Evolutionary conservation across 139 green algal genomes (phyloP).

Genomic region (Picochlorum sp.): DNA sequence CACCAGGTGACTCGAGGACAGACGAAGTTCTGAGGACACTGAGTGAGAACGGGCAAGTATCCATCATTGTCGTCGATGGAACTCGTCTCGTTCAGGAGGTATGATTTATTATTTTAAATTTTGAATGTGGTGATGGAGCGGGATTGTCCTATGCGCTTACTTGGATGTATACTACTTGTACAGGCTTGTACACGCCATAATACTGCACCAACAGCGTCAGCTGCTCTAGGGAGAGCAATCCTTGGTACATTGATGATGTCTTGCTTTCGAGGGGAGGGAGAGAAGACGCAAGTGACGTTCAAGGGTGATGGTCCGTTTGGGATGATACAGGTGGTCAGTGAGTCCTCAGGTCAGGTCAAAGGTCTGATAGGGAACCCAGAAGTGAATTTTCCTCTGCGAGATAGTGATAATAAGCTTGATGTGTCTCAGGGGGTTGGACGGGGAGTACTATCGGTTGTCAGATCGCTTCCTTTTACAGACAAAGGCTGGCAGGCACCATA

Average conservation of each 20-base stretch:
- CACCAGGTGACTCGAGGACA: not conserved
- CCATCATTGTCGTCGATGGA: conserved; percentile 53
- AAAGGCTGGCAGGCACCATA: conserved; percentile 34
- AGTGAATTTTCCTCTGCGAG: conserved; percentile 66
- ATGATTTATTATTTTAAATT: conserved; percentile 9
- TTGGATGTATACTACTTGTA: not conserved
- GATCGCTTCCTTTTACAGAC: conserved; percentile 27
- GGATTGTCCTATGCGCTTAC: not conserved
- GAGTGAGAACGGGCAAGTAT: conserved; percentile 50
- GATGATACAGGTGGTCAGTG: conserved; percentile 48
- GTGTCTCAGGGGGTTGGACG: conserved; percentile 63
- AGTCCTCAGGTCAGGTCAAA: conserved; percentile 56
- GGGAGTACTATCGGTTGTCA: conserved; percentile 71
- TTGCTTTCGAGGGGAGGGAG: conserved; percentile 65
- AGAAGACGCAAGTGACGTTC: conserved; percentile 67
- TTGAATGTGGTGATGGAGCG: not conserved
- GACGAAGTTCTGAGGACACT: conserved; percentile 17
- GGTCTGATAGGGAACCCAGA: conserved; percentile 57
- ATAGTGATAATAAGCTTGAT: conserved; percentile 71
- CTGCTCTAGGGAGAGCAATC: conserved; percentile 72
- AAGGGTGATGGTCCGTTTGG: conserved; percentile 65
- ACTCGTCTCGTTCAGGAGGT: conserved; percentile 72
- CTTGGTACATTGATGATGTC: conserved; percentile 74
- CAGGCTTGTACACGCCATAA: conserved; percentile 21
- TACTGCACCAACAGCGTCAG: conserved; percentile 74